Conservation (phyloP, 495 filamentous ascomycete genomes). For the Trichoderma reesei region DNA sequence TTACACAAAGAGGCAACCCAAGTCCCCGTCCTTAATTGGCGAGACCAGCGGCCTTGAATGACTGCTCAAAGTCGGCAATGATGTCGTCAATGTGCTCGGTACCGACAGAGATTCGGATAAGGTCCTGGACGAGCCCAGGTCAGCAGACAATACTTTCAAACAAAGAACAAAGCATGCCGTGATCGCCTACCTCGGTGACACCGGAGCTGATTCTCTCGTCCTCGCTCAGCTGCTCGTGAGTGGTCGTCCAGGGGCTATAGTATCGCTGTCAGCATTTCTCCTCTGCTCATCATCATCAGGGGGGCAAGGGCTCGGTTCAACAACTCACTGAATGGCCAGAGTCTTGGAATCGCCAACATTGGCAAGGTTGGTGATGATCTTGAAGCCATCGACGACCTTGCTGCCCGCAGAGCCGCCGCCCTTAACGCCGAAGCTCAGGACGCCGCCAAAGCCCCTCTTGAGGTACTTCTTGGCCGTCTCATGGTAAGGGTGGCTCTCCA, state of each 20-base stretch:
- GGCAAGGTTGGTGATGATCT: constrained; percentile 85
- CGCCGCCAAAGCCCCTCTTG: constrained; percentile 78
- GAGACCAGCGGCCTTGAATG: constrained; percentile 50
- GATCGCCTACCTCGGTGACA: constrained; percentile 55
- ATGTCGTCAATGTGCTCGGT: constrained; percentile 98
- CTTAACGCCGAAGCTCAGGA: constrained; percentile 88
- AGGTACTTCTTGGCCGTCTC: constrained; percentile 83
- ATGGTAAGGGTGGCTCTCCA: constrained; percentile 74
- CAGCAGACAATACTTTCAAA: neutral
- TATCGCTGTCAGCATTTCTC: neutral
- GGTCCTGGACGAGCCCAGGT: constrained; percentile 39
- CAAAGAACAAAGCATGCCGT: constrained; percentile 11
- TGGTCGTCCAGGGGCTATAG: constrained; percentile 71
- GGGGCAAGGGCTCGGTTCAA: neutral
- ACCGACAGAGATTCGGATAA: constrained; percentile 93
- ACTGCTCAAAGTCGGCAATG: constrained; percentile 90
- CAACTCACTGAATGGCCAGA: constrained; percentile 65
- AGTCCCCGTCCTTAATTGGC: constrained; percentile 16
- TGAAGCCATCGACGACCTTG: constrained; percentile 87
- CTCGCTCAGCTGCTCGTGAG: constrained; percentile 85
- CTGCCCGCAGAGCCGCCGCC: constrained; percentile 73
- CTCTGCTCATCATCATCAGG: neutral
- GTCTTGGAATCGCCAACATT: constrained; percentile 80
- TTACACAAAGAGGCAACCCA: neutral
- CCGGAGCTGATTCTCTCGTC: constrained; percentile 74